Evolutionary conservation across 257 asterid species (phyloP), one percentile per base, ranked within the genome.

Genomic region (Craterostigma plantagineum): DNA sequence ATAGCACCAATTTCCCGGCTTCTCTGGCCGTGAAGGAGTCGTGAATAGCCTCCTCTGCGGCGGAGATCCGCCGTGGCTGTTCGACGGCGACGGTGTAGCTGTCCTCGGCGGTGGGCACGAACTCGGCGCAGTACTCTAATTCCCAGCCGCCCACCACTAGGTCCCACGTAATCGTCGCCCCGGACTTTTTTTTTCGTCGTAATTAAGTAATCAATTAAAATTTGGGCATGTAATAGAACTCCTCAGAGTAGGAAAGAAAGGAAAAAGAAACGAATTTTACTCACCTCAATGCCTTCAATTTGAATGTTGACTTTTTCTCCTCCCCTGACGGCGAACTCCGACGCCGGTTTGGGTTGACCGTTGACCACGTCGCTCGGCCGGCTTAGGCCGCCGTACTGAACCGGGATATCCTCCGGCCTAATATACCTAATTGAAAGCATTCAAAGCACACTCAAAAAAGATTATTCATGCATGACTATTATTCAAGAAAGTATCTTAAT

Each of bases 101-200:
- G 14, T 61, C 84, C 30, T 76, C 76, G 0, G 61, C 67, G 34
- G 47, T 64, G 1, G 95, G 93, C 33, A 73, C 65, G 38, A 73
- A 87, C 35, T 87, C 95, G 1, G 79, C 95, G 43, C 69, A 52
- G 61, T 87, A 87, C 7, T 78, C 93, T 48, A 82, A 16, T 36
- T 87, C 97, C 97, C 97, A 87, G 4, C 95, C 93, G 37, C 95
- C 97, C n/a, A 81, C 92, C 33, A 78, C 93, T 48, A 81, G 60
- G 63, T 87, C 97, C 97, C 97, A 87, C 16, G 77, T 48, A 45
- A 86, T 75, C 0, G 90, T 65, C 7, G 93, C 72, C 34, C 95
- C 95, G 12, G 7, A 84, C 97, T 82, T 6, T 16, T 18, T 7
- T 27, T 11, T 14, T 36, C 16, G 18, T 27, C 8, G n/a, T 11